phyloP scores from a whole-genome alignment of 306 rosid species.

The Trifolium repens region DNA sequence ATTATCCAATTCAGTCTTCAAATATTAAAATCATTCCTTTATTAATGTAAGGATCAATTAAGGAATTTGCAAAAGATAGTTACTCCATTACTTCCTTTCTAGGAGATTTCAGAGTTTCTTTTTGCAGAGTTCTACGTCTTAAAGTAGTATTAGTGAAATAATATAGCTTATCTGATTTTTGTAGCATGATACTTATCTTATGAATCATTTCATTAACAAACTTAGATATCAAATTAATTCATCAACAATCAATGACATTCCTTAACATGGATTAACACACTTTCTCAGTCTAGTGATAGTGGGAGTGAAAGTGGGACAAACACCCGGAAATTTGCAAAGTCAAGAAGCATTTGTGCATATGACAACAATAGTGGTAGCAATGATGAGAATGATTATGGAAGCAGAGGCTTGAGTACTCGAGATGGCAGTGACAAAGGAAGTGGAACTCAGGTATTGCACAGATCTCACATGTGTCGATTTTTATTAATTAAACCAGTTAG shows the following conservation, averaged over 20 bases:
- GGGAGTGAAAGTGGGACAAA: constrained; percentile 69
- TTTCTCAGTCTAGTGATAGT: constrained; percentile 70
- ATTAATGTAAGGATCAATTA: constrained; percentile 24
- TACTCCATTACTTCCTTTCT: constrained; percentile 27
- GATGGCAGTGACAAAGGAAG: constrained; percentile 73
- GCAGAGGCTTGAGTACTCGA: constrained; percentile 51
- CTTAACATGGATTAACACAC: constrained; percentile 37
- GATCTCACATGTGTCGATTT: constrained; percentile 18
- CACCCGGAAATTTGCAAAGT: constrained; percentile 52
- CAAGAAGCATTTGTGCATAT: constrained; percentile 51
- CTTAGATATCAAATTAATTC: constrained; percentile 33
- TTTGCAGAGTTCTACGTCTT: constrained; percentile 24
- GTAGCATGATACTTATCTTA: constrained; percentile 37
- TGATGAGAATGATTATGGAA: constrained; percentile 61
- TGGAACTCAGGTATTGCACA: constrained; percentile 66
- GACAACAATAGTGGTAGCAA: constrained; percentile 64
- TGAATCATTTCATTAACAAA: constrained; percentile 37
- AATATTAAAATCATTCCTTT: constrained; percentile 29
- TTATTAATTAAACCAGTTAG: constrained; percentile 3
- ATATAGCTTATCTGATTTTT: constrained; percentile 27
- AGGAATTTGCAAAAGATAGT: constrained; percentile 21
- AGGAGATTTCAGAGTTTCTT: constrained; percentile 28
- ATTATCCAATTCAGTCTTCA: constrained; percentile 28
- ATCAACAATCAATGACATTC: constrained; percentile 36
- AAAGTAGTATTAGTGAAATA: constrained; percentile 18